Evolutionary conservation across 2,329 filamentous ascomycete genomes (phyloP).

Genomic region (Sporothrix phasma): DNA sequence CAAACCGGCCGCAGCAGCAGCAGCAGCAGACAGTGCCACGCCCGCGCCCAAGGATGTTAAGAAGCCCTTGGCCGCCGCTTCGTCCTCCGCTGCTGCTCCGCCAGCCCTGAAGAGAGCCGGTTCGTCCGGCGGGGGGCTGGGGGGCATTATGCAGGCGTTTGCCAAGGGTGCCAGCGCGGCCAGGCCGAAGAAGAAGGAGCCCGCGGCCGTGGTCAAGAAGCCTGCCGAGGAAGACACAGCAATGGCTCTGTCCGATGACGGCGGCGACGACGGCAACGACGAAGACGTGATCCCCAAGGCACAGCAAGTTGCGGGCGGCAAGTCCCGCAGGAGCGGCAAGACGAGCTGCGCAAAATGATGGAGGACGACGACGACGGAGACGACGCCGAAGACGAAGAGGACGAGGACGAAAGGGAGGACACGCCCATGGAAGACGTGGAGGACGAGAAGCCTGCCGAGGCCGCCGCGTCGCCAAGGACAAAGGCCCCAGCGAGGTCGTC

Average conservation of each 20-base stretch:
- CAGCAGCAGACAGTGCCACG: slow-evolving; percentile 11
- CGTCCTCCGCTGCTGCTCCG: slow-evolving; percentile 17
- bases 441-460: slow-evolving; percentile 25
- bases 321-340: slow-evolving; percentile 53
- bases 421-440: slow-evolving; percentile 26
- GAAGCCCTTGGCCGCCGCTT: slow-evolving; percentile 22
- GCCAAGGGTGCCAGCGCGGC: slow-evolving; percentile 47
- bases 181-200: slow-evolving; percentile 39
- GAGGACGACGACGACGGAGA: slow-evolving; percentile 51
- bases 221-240: slow-evolving; percentile 39
- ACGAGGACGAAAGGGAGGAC: slow-evolving; percentile 28
- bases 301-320: slow-evolving; percentile 24
- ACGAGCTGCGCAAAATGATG: slow-evolving; percentile 64
- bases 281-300: slow-evolving; percentile 40
- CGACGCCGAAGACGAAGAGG: slow-evolving; percentile 38
- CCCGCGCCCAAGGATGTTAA: slow-evolving; percentile 28
- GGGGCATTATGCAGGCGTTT: slow-evolving; percentile 64
- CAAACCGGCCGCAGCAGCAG: too few relatives aligned
- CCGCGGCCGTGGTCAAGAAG: slow-evolving; percentile 29
- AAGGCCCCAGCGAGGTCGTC: slow-evolving; percentile 37
- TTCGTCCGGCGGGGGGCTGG: slow-evolving; percentile 36
- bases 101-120: slow-evolving; percentile 34
- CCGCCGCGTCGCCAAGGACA: slow-evolving; percentile 27
- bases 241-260: slow-evolving; percentile 42
- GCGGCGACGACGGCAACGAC: slow-evolving; percentile 35